Evolutionary conservation across 257 asterid species (phyloP).

Genomic region (Asclepias syriaca): DNA sequence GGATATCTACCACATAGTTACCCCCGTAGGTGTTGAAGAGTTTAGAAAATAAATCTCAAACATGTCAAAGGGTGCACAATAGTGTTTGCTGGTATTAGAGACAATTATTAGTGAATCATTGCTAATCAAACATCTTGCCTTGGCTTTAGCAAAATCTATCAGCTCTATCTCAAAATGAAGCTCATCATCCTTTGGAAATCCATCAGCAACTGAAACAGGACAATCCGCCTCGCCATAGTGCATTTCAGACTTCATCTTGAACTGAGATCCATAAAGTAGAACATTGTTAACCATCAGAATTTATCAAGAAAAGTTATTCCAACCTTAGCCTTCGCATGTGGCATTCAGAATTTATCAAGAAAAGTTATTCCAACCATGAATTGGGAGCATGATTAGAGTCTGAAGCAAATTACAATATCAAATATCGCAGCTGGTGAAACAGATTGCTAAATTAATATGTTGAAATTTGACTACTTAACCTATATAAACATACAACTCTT

Average conservation of each 20-base stretch:
- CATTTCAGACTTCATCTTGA: constrained; percentile 90
- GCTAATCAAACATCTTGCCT: constrained; percentile 53
- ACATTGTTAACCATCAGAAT: neutral
- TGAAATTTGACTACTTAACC: neutral
- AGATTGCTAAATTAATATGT: neutral
- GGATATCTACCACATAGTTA: neutral
- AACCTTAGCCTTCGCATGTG: neutral
- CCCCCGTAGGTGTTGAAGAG: neutral
- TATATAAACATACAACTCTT: neutral
- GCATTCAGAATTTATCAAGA: no score
- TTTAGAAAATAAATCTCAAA: neutral
- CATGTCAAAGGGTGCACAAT: neutral
- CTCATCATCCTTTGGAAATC: constrained; percentile 85
- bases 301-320: neutral
- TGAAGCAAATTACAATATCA: neutral
- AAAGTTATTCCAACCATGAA: no score
- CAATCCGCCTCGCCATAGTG: constrained; percentile 88
- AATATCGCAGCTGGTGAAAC: neutral
- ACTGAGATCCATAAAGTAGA: constrained; percentile 45
- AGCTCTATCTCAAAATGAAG: constrained; percentile 95
- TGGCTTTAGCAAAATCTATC: constrained; percentile 83
- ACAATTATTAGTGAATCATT: neutral
- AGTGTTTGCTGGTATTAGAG: neutral
- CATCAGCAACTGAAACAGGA: constrained; percentile 63
- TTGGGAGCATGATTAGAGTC: neutral